These are phyloP conservation scores for Peronospora destructor DNA, from an alignment of 352 stramenopile species.

Conservation along the genomic window DNA sequence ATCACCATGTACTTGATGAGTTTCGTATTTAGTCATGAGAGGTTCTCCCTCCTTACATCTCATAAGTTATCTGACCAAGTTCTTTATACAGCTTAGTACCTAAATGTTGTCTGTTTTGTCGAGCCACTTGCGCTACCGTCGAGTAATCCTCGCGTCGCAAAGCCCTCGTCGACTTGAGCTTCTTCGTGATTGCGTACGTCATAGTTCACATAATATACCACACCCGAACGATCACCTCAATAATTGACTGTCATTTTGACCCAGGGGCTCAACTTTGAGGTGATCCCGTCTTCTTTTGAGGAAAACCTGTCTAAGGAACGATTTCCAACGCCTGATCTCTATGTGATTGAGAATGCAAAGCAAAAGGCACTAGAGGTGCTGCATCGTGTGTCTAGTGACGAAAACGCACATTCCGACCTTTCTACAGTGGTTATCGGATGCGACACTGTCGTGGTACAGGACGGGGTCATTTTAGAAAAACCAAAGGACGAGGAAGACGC, in stretches of 20 bases:
- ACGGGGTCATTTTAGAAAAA: constrained; percentile 87
- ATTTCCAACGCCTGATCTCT: constrained; percentile 59
- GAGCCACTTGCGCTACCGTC: constrained; percentile 36
- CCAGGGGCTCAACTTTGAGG: constrained; percentile 64
- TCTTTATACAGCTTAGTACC: no score
- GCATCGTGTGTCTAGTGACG: constrained; percentile 25
- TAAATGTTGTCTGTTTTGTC: constrained; percentile 47
- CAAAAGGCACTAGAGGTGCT: constrained; percentile 75
- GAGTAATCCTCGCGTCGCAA: constrained; percentile 75
- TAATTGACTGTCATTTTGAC: constrained; percentile 1
- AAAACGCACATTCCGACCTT: constrained; percentile 1
- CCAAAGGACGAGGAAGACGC: constrained; percentile 75
- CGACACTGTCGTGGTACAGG: constrained; percentile 84
- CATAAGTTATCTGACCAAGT: no score
- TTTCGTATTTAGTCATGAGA: no score
- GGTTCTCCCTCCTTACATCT: no score
- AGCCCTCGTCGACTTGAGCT: constrained; percentile 71
- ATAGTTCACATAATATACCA: neutral
- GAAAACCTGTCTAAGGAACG: constrained; percentile 70
- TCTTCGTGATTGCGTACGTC: constrained; percentile 59
- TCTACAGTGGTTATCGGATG: constrained; percentile 71
- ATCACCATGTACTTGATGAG: no score
- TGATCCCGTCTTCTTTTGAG: constrained; percentile 78
- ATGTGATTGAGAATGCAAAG: constrained; percentile 74
- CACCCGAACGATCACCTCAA: neutral